These are phyloP conservation scores for Niebla homalea DNA, from an alignment of 495 filamentous ascomycete genomes.

Conservation along the genomic window DNA sequence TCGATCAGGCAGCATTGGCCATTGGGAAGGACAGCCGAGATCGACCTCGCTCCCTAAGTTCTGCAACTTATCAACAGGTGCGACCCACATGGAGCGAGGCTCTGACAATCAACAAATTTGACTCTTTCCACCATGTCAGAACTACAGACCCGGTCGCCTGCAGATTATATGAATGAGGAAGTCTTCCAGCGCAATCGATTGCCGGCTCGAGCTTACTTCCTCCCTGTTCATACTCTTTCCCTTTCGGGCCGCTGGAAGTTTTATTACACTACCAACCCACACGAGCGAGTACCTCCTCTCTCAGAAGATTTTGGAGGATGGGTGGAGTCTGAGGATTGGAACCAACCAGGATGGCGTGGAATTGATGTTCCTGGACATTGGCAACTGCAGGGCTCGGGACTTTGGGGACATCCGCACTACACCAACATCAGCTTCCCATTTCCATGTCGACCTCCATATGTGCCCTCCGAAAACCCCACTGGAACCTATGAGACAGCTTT, in stretches of 20 bases:
- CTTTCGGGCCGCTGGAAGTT: slow-evolving; percentile 53
- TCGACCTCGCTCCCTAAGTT: too few species aligned
- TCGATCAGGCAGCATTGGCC: too few species aligned
- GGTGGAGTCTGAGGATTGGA: slow-evolving; percentile 5
- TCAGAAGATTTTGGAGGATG: too few species aligned
- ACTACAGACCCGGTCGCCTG: not conserved
- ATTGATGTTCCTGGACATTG: slow-evolving; percentile 56
- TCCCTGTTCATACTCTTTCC: slow-evolving; percentile 33
- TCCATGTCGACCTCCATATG: slow-evolving; percentile 43
- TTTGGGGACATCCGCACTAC: slow-evolving; percentile 48
- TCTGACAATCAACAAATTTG: not conserved
- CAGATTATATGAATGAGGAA: slow-evolving; percentile 12
- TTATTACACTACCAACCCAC: slow-evolving; percentile 35
- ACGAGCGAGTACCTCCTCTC: slow-evolving; percentile 26
- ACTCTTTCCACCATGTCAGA: too few species aligned
- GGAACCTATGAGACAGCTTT: slow-evolving; percentile 47
- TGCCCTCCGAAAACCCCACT: slow-evolving; percentile 47
- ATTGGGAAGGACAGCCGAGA: too few species aligned
- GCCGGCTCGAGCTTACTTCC: slow-evolving; percentile 47
- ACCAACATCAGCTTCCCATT: slow-evolving; percentile 53
- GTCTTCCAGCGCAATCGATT: slow-evolving; percentile 52
- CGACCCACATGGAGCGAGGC: too few species aligned
- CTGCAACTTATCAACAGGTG: too few species aligned
- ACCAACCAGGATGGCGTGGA: slow-evolving; percentile 28
- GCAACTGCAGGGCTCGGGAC: slow-evolving; percentile 54